A percentile compares a stretch with the other conserved stretches of the same genome.
Evolutionary conservation across 2,329 filamentous ascomycete species (phyloP).

Genomic region (Neocucurbitaria cava): DNA sequence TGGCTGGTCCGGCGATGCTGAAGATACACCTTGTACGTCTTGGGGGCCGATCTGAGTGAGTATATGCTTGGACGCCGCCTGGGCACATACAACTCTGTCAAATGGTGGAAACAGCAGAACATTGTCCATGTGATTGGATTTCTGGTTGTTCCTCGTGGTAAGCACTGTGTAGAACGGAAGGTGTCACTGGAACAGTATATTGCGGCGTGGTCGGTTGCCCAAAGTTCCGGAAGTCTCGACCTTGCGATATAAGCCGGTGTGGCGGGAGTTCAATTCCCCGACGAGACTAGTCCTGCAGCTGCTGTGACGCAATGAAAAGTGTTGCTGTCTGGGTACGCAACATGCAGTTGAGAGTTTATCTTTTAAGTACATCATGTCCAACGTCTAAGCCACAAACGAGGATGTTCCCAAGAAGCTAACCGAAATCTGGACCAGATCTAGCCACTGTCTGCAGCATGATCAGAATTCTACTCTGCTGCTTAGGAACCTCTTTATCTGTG

Average conservation of each 20-base stretch:
- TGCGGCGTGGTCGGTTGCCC: neutral
- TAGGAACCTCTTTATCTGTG: too few relatives aligned
- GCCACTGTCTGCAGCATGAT: too few relatives aligned
- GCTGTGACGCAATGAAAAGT: conserved; percentile 5
- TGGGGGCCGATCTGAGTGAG: neutral
- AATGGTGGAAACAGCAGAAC: neutral
- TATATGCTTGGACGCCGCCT: too few relatives aligned
- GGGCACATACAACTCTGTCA: neutral
- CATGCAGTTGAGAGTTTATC: neutral
- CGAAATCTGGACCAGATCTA: too few relatives aligned
- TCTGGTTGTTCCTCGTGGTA: neutral
- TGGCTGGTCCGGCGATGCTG: too few relatives aligned
- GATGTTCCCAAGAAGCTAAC: too few relatives aligned
- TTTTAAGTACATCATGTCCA: too few relatives aligned
- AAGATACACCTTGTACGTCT: neutral
- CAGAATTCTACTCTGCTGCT: too few relatives aligned
- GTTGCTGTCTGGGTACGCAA: neutral
- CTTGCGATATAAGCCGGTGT: neutral
- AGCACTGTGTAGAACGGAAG: neutral
- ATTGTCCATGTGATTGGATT: neutral
- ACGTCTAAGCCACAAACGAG: too few relatives aligned
- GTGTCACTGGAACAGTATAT: neutral
- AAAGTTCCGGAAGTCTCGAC: neutral
- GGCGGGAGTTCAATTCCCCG: neutral
- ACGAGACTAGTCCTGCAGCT: neutral